A percentile compares a stretch with the other conserved stretches of the same genome.
These are phyloP conservation scores for Jamesozyma jinghongensis DNA, from an alignment of 805 yeast genomes.

Conservation along the genomic window DNA sequence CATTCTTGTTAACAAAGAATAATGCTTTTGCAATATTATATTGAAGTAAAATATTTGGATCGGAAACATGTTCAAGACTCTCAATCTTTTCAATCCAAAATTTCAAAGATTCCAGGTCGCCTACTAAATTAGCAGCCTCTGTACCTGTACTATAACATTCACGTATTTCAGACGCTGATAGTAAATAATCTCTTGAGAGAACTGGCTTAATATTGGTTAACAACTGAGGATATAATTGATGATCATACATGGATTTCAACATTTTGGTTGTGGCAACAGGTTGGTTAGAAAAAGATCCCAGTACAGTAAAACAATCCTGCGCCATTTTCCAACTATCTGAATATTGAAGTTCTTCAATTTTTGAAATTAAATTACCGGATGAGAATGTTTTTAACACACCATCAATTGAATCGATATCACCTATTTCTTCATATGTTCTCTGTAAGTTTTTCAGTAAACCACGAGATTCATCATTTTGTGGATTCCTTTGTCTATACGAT, in stretches of 20 bases:
- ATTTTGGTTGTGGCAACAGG: slow-evolving; percentile 41
- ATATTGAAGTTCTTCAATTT: slow-evolving; percentile 71
- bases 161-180: slow-evolving; percentile 21
- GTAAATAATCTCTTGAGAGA: slow-evolving; percentile 31
- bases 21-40: slow-evolving; percentile 61
- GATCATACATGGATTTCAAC: slow-evolving; percentile 62
- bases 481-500: slow-evolving; percentile 39
- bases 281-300: slow-evolving; percentile 37
- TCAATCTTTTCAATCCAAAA: slow-evolving; percentile 55
- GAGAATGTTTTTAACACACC: slow-evolving; percentile 75
- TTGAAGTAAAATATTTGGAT: slow-evolving; percentile 45
- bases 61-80: slow-evolving; percentile 34
- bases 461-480: neutral
- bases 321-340: slow-evolving; percentile 83
- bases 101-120: slow-evolving; percentile 40
- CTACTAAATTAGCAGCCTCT: slow-evolving; percentile 63
- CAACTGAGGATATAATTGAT: slow-evolving; percentile 65
- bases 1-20: slow-evolving; percentile 32
- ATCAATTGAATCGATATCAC: slow-evolving; percentile 82
- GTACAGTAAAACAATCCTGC: slow-evolving; percentile 68
- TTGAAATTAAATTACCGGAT: slow-evolving; percentile 59
- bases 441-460: slow-evolving; percentile 45
- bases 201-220: slow-evolving; percentile 42
- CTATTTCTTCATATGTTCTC: slow-evolving; percentile 73
- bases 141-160: slow-evolving; percentile 64